A percentile compares a stretch with the other conserved stretches of the same genome.
These are phyloP conservation scores for Xerocomus amazonicus DNA, from an alignment of 1,284 basidiomycete genomes.

Conservation along the genomic window DNA sequence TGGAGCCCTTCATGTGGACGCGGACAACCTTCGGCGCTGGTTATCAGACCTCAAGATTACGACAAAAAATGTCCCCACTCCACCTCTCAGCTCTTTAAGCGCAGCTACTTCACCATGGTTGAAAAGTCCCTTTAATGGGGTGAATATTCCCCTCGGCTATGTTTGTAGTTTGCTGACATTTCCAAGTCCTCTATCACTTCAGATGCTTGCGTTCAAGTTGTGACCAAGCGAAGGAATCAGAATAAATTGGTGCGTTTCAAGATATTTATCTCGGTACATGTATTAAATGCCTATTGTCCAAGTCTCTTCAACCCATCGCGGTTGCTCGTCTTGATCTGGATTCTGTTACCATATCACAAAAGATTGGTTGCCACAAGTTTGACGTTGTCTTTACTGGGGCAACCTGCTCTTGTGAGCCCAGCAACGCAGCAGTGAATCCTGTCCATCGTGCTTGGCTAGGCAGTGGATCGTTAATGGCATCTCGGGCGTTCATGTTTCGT, in stretches of 20 bases:
- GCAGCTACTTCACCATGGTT: constrained; percentile 27
- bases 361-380: constrained; percentile 39
- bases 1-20: constrained; percentile 46
- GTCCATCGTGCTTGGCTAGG: constrained; percentile 57
- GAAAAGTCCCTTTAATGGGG: constrained; percentile 29
- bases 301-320: constrained; percentile 23
- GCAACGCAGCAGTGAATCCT: constrained; percentile 42
- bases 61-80: constrained; percentile 15
- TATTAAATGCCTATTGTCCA: constrained; percentile 6
- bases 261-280: neutral
- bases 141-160: constrained; percentile 14
- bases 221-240: constrained; percentile 17
- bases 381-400: constrained; percentile 41
- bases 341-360: constrained; percentile 24
- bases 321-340: constrained; percentile 18
- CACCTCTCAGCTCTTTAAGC: constrained; percentile 12
- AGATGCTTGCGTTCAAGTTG: constrained; percentile 9
- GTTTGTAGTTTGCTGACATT: constrained; percentile 7
- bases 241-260: constrained; percentile 12
- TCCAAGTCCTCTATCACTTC: constrained; percentile 19
- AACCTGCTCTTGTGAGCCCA: constrained; percentile 40
- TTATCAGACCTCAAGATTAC: constrained; percentile 14
- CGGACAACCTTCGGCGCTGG: constrained; percentile 36
- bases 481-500: constrained; percentile 47
- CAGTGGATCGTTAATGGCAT: constrained; percentile 30